Conservation (phyloP, 768 basidiomycete species). For the Lactarius sp. region DNA sequence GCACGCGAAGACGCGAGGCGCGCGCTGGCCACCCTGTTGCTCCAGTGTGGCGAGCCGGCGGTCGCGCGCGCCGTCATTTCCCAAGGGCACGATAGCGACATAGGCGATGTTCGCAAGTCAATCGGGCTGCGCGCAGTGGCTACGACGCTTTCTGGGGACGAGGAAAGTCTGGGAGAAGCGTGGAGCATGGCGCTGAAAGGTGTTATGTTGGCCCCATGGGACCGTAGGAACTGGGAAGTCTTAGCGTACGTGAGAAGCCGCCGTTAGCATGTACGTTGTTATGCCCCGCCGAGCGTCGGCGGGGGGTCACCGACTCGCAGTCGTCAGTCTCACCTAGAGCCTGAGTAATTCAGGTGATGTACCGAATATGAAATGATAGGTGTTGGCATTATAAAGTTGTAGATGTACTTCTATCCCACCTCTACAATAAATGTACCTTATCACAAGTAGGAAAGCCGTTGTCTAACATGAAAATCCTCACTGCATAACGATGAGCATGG, state of each 20-base stretch:
- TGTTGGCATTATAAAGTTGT: constrained; percentile 13
- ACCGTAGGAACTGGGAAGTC: constrained; percentile 50
- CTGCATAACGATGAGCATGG: not conserved
- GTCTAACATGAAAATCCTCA: not conserved
- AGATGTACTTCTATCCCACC: constrained; percentile 18
- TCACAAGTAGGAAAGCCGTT: not conserved
- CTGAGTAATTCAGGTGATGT: not conserved
- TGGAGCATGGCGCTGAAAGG: constrained; percentile 54
- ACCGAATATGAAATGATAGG: constrained; percentile 5
- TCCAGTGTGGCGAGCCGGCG: constrained; percentile 43
- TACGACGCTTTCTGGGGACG: constrained; percentile 24
- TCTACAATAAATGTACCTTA: constrained; percentile 7
- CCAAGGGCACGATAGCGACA: constrained; percentile 30
- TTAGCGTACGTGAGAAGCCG: constrained; percentile 46
- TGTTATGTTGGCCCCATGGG: constrained; percentile 56
- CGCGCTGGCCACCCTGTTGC: constrained; percentile 49
- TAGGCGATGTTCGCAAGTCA: constrained; percentile 38
- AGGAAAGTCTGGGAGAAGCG: constrained; percentile 30
- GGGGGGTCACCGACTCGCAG: not conserved
- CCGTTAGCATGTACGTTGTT: not conserved
- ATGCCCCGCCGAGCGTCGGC: not conserved
- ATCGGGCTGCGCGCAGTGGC: constrained; percentile 51
- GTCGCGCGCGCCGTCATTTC: constrained; percentile 47
- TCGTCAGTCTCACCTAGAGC: not conserved
- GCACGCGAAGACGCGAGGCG: constrained; percentile 44